A percentile compares a stretch with the other conserved stretches of the same genome.
Evolutionary conservation across 73 alveolate genomes (phyloP).

Genomic region (Stentor roeselii): DNA sequence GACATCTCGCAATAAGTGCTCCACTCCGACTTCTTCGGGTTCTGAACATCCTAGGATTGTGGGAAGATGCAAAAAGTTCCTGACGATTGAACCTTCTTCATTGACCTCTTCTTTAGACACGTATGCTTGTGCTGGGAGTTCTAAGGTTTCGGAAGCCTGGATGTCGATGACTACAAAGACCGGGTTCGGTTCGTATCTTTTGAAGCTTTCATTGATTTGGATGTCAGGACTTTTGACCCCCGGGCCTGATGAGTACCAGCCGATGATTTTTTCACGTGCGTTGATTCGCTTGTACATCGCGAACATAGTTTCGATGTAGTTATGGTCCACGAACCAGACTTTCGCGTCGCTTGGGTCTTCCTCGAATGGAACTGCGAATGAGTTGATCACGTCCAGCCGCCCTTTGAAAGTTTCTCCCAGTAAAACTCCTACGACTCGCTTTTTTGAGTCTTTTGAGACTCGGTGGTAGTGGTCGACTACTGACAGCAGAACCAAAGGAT

Average conservation of each 20-base stretch:
- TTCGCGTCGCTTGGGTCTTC: constrained; percentile 98
- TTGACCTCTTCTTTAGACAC: constrained; percentile 89
- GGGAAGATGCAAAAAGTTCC: constrained; percentile 82
- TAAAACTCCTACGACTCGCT: constrained; percentile 97
- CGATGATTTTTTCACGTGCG: constrained; percentile 95
- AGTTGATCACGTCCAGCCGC: constrained; percentile 94
- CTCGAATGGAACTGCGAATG: constrained; percentile 99
- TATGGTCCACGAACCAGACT: constrained; percentile 99
- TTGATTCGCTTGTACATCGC: constrained; percentile 97
- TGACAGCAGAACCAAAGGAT: constrained; percentile 92
- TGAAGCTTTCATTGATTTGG: constrained; percentile 95
- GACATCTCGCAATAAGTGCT: constrained; percentile 97
- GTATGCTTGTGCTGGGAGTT: constrained; percentile 95
- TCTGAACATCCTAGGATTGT: constrained; percentile 88
- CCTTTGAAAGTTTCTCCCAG: constrained; percentile 76
- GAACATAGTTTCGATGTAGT: constrained; percentile 95
- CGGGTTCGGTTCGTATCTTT: constrained; percentile 92
- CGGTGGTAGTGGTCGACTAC: constrained; percentile 99
- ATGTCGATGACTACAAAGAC: constrained; percentile 92
- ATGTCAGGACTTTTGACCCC: constrained; percentile 97
- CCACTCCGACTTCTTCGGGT: constrained; percentile 99
- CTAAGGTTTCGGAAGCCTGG: constrained; percentile 74
- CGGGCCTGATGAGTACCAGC: constrained; percentile 99
- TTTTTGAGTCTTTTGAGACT: constrained; percentile 89
- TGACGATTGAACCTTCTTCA: constrained; percentile 82